Evolutionary conservation across 139 green algal genomes (phyloP).

Genomic region (Deuterostichococcus epilithicus): DNA sequence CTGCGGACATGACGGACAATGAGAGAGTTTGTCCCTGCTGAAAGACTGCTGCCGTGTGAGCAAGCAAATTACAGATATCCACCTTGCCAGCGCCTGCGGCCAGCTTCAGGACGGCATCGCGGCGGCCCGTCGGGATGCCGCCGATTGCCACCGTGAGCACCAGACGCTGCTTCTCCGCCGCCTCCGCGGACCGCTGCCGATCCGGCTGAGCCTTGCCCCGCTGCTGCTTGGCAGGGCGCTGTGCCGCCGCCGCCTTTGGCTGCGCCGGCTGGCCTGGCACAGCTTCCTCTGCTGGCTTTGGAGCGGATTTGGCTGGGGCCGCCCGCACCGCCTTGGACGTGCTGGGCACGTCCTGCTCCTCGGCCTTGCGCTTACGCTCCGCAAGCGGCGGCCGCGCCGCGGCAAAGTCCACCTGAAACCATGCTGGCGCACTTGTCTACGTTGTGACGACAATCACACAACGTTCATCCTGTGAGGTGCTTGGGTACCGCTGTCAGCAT

Average conservation of each 20-base stretch:
- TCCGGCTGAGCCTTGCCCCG: neutral
- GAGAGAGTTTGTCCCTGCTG: too few relatives aligned
- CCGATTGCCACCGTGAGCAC: conserved; percentile 75
- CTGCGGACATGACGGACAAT: too few relatives aligned
- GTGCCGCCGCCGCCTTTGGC: neutral
- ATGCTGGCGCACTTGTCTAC: neutral
- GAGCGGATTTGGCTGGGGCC: neutral
- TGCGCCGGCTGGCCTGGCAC: neutral
- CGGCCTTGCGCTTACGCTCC: conserved; percentile 53
- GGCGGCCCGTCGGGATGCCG: conserved; percentile 34
- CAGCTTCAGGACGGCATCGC: conserved; percentile 28
- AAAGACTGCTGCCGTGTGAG: too few relatives aligned
- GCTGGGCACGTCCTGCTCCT: neutral
- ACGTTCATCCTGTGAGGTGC: too few relatives aligned
- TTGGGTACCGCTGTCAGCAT: too few relatives aligned
- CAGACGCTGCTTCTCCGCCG: conserved; percentile 59
- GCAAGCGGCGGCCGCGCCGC: conserved; percentile 58
- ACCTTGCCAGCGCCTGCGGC: conserved; percentile 40
- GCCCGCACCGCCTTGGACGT: neutral
- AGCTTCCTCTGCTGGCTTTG: neutral
- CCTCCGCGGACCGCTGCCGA: neutral
- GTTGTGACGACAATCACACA: too few relatives aligned
- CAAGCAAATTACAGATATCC: neutral
- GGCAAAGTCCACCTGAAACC: conserved; percentile 65
- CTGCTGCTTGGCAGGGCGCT: neutral